These are phyloP conservation scores for Psophocarpus tetragonolobus DNA, from an alignment of 306 rosid species.

Conservation along the genomic window DNA sequence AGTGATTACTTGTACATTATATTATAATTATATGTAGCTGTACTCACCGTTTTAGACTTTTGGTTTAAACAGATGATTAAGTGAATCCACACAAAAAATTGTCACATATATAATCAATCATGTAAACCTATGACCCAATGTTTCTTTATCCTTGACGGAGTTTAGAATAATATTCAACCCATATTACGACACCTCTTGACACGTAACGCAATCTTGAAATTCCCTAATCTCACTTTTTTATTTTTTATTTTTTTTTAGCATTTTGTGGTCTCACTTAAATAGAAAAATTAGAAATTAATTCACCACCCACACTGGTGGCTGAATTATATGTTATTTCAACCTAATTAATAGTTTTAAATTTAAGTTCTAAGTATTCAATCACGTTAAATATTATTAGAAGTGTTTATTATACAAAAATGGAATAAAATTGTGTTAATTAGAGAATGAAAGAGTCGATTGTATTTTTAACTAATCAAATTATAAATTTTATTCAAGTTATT, in stretches of 20 bases:
- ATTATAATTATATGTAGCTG: too few relatives aligned
- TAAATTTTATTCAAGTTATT: too few relatives aligned
- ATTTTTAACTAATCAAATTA: too few relatives aligned
- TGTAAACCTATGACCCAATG: background rate
- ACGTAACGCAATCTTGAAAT: background rate
- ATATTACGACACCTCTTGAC: background rate
- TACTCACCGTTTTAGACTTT: constrained; percentile 23
- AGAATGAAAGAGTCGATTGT: too few relatives aligned
- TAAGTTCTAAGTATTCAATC: too few relatives aligned
- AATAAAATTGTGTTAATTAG: too few relatives aligned
- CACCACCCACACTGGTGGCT: too few relatives aligned
- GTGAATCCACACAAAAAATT: background rate
- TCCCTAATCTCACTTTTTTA: constrained; percentile 5
- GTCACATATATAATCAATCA: constrained; percentile 1
- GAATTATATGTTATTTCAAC: too few relatives aligned
- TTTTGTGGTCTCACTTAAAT: constrained; percentile 13
- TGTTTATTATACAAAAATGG: too few relatives aligned
- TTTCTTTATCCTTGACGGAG: background rate
- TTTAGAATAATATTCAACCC: constrained; percentile 25
- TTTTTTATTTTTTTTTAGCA: background rate
- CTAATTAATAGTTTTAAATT: too few relatives aligned
- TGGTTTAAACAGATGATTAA: background rate
- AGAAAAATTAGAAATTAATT: background rate
- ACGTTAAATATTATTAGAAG: too few relatives aligned
- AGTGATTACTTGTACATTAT: too few relatives aligned